Conservation (phyloP, 2,329 filamentous ascomycete species). For the Atkinsonella hypoxylon region DNA sequence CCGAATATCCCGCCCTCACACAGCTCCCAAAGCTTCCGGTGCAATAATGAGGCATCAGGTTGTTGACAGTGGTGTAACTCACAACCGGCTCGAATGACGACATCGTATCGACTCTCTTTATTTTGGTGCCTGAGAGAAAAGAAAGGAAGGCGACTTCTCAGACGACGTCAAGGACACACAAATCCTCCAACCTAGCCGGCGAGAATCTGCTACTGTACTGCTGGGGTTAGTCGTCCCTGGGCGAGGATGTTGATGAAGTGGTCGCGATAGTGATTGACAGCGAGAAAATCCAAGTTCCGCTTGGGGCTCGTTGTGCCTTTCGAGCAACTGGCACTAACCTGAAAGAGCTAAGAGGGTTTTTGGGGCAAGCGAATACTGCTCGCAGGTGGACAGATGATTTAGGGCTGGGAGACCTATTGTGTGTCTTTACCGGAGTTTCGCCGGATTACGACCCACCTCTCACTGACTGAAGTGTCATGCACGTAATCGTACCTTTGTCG, state of each 20-base stretch:
- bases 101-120: constrained; percentile 39
- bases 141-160: constrained; percentile 22
- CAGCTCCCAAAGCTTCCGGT: constrained; percentile 4
- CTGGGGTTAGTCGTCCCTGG: constrained; percentile 30
- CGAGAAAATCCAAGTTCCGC: constrained; percentile 29
- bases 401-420: constrained; percentile 30
- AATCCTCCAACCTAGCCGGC: constrained; percentile 25
- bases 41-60: constrained; percentile 4
- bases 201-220: constrained; percentile 29
- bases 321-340: constrained; percentile 21
- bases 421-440: constrained; percentile 16
- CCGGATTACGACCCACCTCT: constrained; percentile 11
- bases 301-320: constrained; percentile 29
- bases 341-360: constrained; percentile 18
- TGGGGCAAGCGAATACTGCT: constrained; percentile 24
- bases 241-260: constrained; percentile 23
- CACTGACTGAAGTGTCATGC: neutral
- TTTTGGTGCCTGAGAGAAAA: constrained; percentile 17
- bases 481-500: neutral
- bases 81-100: constrained; percentile 57
- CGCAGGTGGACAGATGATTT: constrained; percentile 19
- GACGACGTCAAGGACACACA: constrained; percentile 22
- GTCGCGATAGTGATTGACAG: constrained; percentile 28
- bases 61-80: constrained; percentile 34
- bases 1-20: constrained; percentile 1